phyloP scores from a whole-genome alignment of 169 alveolate species.

The Plasmodium yoelii region DNA sequence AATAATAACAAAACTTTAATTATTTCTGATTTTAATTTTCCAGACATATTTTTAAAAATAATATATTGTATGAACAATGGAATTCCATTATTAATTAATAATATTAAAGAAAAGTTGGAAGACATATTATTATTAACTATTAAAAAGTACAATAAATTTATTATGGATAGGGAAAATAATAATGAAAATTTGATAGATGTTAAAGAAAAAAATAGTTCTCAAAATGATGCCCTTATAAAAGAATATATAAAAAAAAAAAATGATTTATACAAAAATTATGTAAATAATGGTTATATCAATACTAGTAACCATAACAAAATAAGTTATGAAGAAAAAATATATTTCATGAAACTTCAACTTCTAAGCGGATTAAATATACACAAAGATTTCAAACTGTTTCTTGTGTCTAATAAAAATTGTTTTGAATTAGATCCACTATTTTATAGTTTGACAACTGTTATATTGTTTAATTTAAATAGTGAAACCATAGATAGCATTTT shows the following conservation, averaged over 20 bases:
- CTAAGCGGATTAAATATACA: constrained; percentile 33
- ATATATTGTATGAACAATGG: constrained; percentile 73
- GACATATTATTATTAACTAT: constrained; percentile 53
- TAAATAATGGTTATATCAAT: not conserved
- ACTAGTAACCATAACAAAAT: not conserved
- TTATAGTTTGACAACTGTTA: constrained; percentile 49
- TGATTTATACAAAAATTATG: not conserved
- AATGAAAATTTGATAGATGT: not conserved
- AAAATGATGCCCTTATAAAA: constrained; percentile 18
- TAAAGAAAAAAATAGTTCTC: not conserved
- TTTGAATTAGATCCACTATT: constrained; percentile 36
- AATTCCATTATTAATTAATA: constrained; percentile 32
- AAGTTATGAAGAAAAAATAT: constrained; percentile 28
- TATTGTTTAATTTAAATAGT: constrained; percentile 51
- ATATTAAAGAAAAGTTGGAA: constrained; percentile 54
- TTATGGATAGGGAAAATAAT: constrained; percentile 29
- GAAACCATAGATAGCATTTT: constrained; percentile 57
- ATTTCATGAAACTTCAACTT: constrained; percentile 46
- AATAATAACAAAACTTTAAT: constrained; percentile 14
- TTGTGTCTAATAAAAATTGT: constrained; percentile 69
- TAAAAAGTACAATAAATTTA: constrained; percentile 55
- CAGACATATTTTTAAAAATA: constrained; percentile 64
- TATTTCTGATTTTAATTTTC: constrained; percentile 27
- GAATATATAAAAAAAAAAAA: constrained; percentile 48
- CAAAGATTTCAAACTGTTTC: constrained; percentile 43